These are phyloP conservation scores for Breynia disticha DNA, from an alignment of 441 rosid genomes.

Conservation along the genomic window DNA sequence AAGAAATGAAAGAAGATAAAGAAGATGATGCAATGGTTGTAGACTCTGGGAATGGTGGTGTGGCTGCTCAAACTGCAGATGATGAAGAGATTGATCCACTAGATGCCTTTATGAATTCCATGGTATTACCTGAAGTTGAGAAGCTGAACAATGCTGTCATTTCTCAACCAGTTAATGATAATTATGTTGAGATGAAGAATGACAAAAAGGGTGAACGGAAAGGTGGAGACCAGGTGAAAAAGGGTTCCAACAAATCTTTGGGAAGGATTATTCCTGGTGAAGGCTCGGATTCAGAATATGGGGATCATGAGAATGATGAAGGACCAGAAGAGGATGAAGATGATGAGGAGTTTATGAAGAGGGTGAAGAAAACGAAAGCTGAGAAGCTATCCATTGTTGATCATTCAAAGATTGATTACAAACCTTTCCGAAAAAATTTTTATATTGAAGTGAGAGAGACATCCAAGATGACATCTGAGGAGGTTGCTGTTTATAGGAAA, in stretches of 20 bases:
- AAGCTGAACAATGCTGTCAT: slow-evolving; percentile 39
- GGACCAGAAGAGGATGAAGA: slow-evolving; percentile 71
- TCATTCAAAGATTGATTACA: slow-evolving; percentile 75
- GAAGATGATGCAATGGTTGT: slow-evolving; percentile 41
- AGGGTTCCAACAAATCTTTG: slow-evolving; percentile 39
- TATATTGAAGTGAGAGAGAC: slow-evolving; percentile 85
- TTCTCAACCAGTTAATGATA: slow-evolving; percentile 22
- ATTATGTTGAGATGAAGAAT: slow-evolving; percentile 19
- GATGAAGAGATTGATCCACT: slow-evolving; percentile 84
- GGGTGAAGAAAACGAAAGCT: slow-evolving; percentile 95
- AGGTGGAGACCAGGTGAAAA: slow-evolving; percentile 36
- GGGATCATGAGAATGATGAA: slow-evolving; percentile 49
- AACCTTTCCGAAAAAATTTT: slow-evolving; percentile 61
- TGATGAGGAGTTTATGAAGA: slow-evolving; percentile 89
- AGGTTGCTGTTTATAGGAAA: slow-evolving; percentile 68
- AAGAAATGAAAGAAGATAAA: slow-evolving; percentile 30
- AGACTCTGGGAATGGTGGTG: slow-evolving; percentile 28
- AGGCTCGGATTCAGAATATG: slow-evolving; percentile 75
- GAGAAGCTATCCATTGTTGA: slow-evolving; percentile 83
- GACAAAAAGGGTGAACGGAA: slow-evolving; percentile 26
- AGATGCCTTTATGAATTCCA: slow-evolving; percentile 74
- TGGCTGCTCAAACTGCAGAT: slow-evolving; percentile 29
- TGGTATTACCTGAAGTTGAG: slow-evolving; percentile 84
- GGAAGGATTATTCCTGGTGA: slow-evolving; percentile 93
- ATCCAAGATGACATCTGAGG: slow-evolving; percentile 63